Base-by-base conservation (phyloP, 805 yeast genomes). In the Hemisphaericaspora nanyangensis region DNA sequence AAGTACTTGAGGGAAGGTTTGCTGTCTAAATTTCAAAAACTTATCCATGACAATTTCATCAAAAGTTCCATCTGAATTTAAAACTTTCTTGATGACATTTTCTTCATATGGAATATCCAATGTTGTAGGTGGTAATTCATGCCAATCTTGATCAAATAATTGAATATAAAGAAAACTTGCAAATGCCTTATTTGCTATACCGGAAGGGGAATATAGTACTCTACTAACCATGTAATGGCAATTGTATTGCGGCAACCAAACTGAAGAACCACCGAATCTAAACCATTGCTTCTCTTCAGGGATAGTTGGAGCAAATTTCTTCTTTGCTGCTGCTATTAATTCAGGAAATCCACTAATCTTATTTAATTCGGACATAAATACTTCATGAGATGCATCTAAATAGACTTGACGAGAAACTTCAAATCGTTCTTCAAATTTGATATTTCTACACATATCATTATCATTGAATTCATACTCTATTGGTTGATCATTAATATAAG, bases 201-300 rank as follows among this genome's bases (percentile, higher is more conserved):
- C 58, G 17, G 43, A 22, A 5, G 60, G 57, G 11, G 57, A 45
- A 41, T 44, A 61, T 11, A 60, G 45, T 8, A 63, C 37, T 37
- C 68, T 42, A 20, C 62, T 54, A 5, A 60, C 55, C 59, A 57
- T 54, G 16, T 48, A 54, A 40, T 63, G 64, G 7, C 60, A 54
- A 6, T 62, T 52, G 34, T 52, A 61, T n/a, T 61, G 57, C 31
- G 57, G 49, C 13, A 63, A 45, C 59, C 58, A 62, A 2, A 59
- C 61, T 2, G 61, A 52, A 7, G 66, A 51, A 1, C 68, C 68
- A 3, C 57, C 60, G 38, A 61, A 54, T 31, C 58, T 51, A 34
- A 49, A 52, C 69, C 69, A 63, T 37, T 57, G 52, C 17, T 50
- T 42, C 10, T 49, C 46, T 10, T 38, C 43, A 1, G 60, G 57